phyloP scores from a whole-genome alignment of 805 yeast genomes.

The Candida silvicultrix region DNA sequence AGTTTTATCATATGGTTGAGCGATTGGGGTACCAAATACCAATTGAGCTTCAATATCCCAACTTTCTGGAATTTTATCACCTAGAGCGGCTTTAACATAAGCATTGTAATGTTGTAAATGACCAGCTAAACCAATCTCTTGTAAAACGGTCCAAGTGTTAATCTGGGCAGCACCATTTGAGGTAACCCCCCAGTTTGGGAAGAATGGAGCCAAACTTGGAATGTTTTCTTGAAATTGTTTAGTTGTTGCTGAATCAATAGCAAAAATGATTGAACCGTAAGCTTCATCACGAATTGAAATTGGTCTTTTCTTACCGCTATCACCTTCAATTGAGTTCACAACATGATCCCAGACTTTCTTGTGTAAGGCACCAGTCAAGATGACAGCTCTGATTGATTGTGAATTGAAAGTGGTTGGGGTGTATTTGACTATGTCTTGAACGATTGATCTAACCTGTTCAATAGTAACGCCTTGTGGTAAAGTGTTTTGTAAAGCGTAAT shows the following conservation, averaged over 20 bases:
- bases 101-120: conserved; percentile 49
- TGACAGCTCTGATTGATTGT: conserved; percentile 42
- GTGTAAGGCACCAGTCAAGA: conserved; percentile 40
- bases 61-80: conserved; percentile 41
- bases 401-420: conserved; percentile 49
- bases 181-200: conserved; percentile 44
- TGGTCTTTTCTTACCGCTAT: conserved; percentile 34
- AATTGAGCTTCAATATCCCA: conserved; percentile 45
- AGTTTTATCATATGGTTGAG: conserved; percentile 30
- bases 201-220: conserved; percentile 35
- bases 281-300: conserved; percentile 37
- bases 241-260: conserved; percentile 35
- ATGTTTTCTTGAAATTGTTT: conserved; percentile 35
- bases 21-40: conserved; percentile 41
- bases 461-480: conserved; percentile 36
- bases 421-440: conserved; percentile 38
- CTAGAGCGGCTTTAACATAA: conserved; percentile 83
- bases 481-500: conserved; percentile 38
- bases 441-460: conserved; percentile 32
- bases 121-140: conserved; percentile 39
- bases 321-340: conserved; percentile 30
- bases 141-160: conserved; percentile 41
- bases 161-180: conserved; percentile 46
- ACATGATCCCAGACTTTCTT: conserved; percentile 40
- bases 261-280: conserved; percentile 43